phyloP scores from a whole-genome alignment of 352 stramenopile species.

The Poterioochromonas sp. region DNA sequence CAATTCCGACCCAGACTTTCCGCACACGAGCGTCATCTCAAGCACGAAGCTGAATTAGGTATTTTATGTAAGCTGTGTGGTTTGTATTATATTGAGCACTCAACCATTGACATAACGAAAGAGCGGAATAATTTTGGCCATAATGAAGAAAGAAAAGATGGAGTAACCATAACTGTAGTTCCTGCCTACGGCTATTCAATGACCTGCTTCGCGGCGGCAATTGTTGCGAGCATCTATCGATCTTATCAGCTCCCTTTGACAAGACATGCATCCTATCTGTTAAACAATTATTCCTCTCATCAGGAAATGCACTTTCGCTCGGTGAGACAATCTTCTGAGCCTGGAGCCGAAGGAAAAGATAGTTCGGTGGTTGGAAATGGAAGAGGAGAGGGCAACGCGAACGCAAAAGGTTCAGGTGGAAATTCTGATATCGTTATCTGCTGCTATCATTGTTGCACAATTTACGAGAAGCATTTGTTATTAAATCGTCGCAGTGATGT shows the following conservation, averaged over 20 bases:
- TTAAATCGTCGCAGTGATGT: neutral
- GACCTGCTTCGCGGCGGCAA: neutral
- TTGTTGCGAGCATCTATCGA: neutral
- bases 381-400: no score
- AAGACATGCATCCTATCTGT: neutral
- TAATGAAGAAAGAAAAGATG: neutral
- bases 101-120: neutral
- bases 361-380: no score
- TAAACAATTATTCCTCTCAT: neutral
- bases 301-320: neutral
- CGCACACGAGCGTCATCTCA: neutral
- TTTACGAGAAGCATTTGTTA: neutral
- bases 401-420: neutral
- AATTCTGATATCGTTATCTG: neutral
- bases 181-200: neutral
- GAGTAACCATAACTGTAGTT: neutral
- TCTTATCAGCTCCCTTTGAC: neutral
- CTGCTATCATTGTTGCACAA: neutral
- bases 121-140: neutral
- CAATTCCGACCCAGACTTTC: no score
- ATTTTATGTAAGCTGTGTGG: neutral
- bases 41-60: neutral
- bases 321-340: neutral
- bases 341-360: no score
- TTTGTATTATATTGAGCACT: neutral